These are phyloP conservation scores for Pythium volutum DNA, from an alignment of 352 stramenopile genomes.

Conservation along the genomic window DNA sequence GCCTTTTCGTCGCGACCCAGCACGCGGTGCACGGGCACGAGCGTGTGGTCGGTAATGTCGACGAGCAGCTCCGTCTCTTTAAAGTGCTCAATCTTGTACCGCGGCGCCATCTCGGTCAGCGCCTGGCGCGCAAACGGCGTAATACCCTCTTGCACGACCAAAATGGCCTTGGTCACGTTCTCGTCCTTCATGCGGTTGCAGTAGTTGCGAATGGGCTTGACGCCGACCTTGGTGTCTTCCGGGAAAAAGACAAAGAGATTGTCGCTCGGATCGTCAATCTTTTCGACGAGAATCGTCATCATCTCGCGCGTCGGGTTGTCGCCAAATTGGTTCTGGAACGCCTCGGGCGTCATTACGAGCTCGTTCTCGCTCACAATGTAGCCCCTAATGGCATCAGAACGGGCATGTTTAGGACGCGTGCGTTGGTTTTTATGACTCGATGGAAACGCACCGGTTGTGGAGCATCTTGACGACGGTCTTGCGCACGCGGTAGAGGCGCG, in stretches of 20 bases:
- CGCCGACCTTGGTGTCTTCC: conserved; percentile 98
- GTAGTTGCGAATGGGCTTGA: conserved; percentile 95
- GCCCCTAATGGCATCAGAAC: conserved; percentile 55
- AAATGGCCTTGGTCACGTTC: conserved; percentile 96
- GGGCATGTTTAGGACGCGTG: not conserved
- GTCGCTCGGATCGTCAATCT: conserved; percentile 91
- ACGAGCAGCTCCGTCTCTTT: conserved; percentile 99
- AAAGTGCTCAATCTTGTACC: conserved; percentile 96
- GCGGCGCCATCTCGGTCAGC: conserved; percentile 92
- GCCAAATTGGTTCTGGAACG: conserved; percentile 90
- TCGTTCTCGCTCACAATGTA: conserved; percentile 98
- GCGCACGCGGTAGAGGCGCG: conserved; percentile 91
- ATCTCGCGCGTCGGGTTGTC: conserved; percentile 94
- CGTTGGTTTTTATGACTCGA: not conserved
- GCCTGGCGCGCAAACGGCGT: conserved; percentile 97
- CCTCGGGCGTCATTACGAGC: conserved; percentile 93
- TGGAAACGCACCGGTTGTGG: conserved; percentile 72
- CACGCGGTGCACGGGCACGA: conserved; percentile 98
- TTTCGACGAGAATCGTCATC: conserved; percentile 95
- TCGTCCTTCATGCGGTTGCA: conserved; percentile 97
- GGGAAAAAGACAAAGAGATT: conserved; percentile 99
- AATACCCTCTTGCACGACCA: conserved; percentile 96
- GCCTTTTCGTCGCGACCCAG: conserved; percentile 96
- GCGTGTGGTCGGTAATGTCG: conserved; percentile 99
- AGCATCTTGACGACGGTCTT: conserved; percentile 97